A percentile compares a stretch with the other conserved stretches of the same genome.
These are phyloP conservation scores for Colletotrichum sp. DNA, from an alignment of 2,329 filamentous ascomycete genomes.

Conservation along the genomic window DNA sequence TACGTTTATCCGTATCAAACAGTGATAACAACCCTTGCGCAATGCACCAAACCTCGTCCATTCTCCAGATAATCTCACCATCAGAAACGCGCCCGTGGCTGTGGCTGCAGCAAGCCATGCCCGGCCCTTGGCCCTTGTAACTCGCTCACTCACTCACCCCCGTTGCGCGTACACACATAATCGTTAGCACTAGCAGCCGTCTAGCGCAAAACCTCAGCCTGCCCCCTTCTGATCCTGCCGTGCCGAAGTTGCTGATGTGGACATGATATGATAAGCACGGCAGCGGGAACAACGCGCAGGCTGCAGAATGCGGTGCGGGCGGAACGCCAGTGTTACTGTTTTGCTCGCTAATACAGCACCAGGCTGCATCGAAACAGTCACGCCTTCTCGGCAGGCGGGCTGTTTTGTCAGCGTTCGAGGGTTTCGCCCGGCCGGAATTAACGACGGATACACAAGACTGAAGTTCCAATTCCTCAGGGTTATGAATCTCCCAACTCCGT, in stretches of 20 bases:
- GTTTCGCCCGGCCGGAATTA: background rate
- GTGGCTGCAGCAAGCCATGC: constrained; percentile 4
- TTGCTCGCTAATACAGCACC: background rate
- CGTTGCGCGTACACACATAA: background rate
- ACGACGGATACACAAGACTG: background rate
- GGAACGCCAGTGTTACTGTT: background rate
- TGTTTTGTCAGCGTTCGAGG: background rate
- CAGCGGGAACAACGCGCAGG: background rate
- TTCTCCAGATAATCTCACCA: background rate
- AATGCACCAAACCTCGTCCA: background rate
- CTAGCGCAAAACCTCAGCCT: background rate
- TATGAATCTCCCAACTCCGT: background rate
- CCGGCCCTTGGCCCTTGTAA: background rate
- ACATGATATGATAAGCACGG: background rate
- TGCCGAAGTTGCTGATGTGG: background rate
- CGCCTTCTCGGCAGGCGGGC: background rate
- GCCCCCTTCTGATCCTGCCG: background rate
- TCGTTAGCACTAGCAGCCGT: background rate
- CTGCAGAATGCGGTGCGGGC: background rate
- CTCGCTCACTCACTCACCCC: background rate
- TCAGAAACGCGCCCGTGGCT: constrained; percentile 1
- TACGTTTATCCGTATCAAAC: background rate
- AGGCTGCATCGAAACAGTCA: background rate
- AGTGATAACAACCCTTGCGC: background rate
- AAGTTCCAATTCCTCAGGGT: background rate